Conservation (phyloP, 106 monocot species). For the Dactylorhiza incarnata region DNA sequence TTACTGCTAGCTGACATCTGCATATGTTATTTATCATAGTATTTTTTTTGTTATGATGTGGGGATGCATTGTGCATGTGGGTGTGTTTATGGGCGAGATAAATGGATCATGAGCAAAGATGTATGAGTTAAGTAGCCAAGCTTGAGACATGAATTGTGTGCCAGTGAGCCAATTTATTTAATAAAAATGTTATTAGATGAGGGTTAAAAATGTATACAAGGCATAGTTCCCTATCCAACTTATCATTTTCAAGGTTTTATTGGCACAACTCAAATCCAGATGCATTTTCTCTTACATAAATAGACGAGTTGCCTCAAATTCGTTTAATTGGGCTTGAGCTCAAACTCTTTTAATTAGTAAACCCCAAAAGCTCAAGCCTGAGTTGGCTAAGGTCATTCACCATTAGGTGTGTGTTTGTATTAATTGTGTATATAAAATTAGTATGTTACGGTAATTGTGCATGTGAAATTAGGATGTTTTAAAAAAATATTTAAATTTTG, state of each 20-base stretch:
- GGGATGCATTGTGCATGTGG: too few relatives aligned
- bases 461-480: too few relatives aligned
- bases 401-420: too few relatives aligned
- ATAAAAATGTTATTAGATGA: background rate
- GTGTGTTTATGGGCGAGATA: too few relatives aligned
- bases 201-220: background rate
- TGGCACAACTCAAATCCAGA: background rate
- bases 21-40: background rate
- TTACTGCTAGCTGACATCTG: too few relatives aligned
- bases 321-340: background rate
- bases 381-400: background rate
- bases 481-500: too few relatives aligned
- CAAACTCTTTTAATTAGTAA: background rate
- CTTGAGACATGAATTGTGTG: background rate
- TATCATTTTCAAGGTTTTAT: background rate
- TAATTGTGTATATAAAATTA: too few relatives aligned
- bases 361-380: background rate
- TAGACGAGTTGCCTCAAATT: background rate
- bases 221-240: background rate
- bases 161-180: background rate
- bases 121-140: background rate
- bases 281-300: background rate
- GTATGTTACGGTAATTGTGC: background rate
- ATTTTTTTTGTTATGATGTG: too few relatives aligned
- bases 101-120: background rate